These are phyloP conservation scores for Penicillium soppii DNA, from an alignment of 495 filamentous ascomycete genomes.

Conservation along the genomic window DNA sequence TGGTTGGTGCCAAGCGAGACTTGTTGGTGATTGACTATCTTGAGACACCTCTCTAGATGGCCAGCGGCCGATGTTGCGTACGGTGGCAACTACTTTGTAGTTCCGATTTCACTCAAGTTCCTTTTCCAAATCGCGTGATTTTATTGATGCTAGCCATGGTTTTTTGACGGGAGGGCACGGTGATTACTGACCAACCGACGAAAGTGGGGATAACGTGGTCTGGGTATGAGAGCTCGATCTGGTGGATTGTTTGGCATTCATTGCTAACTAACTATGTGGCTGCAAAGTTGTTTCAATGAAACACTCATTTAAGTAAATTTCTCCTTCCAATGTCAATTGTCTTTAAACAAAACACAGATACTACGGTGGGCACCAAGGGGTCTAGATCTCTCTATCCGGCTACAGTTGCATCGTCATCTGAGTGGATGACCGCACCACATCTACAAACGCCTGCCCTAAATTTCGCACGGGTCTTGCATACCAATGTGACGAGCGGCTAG, in stretches of 20 bases:
- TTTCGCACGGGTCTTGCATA: no score
- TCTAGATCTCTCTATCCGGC: no score
- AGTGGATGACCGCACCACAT: no score
- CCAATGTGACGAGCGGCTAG: no score
- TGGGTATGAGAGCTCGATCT: conserved; percentile 4
- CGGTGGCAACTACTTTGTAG: background rate
- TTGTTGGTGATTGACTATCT: background rate
- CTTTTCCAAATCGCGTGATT: background rate
- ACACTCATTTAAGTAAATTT: background rate
- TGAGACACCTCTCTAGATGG: background rate
- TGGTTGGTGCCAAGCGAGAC: background rate
- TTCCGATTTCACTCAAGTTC: background rate
- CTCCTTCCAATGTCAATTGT: no score
- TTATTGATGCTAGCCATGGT: background rate
- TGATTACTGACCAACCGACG: conserved; percentile 1
- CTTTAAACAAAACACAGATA: no score
- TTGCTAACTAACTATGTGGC: background rate
- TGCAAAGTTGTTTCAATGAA: background rate
- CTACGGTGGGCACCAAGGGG: no score
- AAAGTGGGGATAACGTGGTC: background rate
- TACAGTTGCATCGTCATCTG: no score
- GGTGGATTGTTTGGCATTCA: background rate
- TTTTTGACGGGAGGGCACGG: background rate
- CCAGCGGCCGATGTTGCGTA: background rate
- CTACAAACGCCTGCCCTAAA: no score